Base-by-base conservation (phyloP, 306 rosid genomes). In the Lathyrus sativus region DNA sequence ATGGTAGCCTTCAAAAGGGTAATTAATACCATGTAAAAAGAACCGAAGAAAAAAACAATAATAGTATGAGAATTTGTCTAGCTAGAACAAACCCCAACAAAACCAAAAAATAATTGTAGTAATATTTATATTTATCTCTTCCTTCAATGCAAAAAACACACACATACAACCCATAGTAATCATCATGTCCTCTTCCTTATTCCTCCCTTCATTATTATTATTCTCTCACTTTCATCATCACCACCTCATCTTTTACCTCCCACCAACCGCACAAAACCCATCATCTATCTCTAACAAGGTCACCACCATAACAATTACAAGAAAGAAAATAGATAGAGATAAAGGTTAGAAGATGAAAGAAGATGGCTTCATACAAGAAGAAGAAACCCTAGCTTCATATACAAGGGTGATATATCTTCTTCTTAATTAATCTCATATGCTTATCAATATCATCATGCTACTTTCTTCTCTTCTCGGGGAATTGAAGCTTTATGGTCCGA, bases 401-500 rank as follows among this genome's bases (percentile, higher is more conserved):
- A 33, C 38, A 45, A 81, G 24, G 83, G 73, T 54, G 4, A n/a
- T 24, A 3, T 19, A 15, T 65, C 80, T 75, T 81, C 80, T 78
- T 80, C 87, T 81, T 60, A 6, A 5, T 8, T 37, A 2, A 26
- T 12, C 42, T 7, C 11, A 51, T 11, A 7, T n/a, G 19, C 17
- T 70, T 54, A 55, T 55, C 14, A 24, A 24, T 24, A 26, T 56
- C 62, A 58, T 44, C 76, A 69, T 73, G 81, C 68, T 80, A 60
- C 72, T 77, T 73, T 73, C 74, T 74, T 88, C 92, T 84, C 80
- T 82, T 79, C 84, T 82, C 77, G 70, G 92, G 92, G 96, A 87
- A 89, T 89, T 72, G 96, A 89, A 89, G 96, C 90, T 55, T 77
- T 33, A 7, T 58, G 96, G 96, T 89, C 96, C 96, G 96, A 62